These are phyloP conservation scores for Moesziomyces parantarcticus DNA, from an alignment of 1,284 basidiomycete genomes.

Conservation along the genomic window DNA sequence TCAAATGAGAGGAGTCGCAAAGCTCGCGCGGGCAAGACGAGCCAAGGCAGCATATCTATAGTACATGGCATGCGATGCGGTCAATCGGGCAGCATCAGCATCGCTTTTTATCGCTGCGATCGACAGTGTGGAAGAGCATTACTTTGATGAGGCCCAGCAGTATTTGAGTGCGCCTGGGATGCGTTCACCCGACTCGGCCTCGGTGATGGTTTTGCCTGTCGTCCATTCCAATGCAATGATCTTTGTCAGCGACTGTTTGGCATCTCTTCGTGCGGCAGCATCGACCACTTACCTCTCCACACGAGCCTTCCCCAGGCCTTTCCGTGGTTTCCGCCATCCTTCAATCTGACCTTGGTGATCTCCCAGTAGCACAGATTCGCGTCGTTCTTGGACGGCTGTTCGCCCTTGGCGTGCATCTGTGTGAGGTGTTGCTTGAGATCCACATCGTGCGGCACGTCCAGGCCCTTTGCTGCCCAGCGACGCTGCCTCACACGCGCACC, in stretches of 20 bases:
- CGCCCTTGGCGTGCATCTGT: slow-evolving; percentile 7
- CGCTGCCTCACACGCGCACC: slow-evolving; percentile 41
- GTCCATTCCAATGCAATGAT: too few relatives aligned
- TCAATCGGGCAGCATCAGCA: not conserved
- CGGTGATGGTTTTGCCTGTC: slow-evolving; percentile 45
- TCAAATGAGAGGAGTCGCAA: too few relatives aligned
- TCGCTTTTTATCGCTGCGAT: not conserved
- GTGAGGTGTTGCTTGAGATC: slow-evolving; percentile 26
- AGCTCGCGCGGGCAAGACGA: too few relatives aligned
- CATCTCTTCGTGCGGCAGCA: not conserved
- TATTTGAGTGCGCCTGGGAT: slow-evolving; percentile 55
- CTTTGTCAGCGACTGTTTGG: not conserved
- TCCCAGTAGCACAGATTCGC: slow-evolving; percentile 51
- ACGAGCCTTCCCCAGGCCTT: slow-evolving; percentile 55
- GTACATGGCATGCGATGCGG: not conserved
- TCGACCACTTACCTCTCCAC: slow-evolving; percentile 53
- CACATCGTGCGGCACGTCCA: slow-evolving; percentile 25
- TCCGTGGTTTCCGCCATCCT: slow-evolving; percentile 53
- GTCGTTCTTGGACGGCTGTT: slow-evolving; percentile 13
- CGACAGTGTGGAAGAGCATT: not conserved
- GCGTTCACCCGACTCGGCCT: slow-evolving; percentile 28
- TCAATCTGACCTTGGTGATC: slow-evolving; percentile 48
- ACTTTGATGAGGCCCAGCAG: slow-evolving; percentile 38
- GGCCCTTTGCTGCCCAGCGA: slow-evolving; percentile 46
- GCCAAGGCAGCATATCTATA: not conserved